Evolutionary conservation across 257 asterid species (phyloP).

Genomic region (Solanum medicagineum): DNA sequence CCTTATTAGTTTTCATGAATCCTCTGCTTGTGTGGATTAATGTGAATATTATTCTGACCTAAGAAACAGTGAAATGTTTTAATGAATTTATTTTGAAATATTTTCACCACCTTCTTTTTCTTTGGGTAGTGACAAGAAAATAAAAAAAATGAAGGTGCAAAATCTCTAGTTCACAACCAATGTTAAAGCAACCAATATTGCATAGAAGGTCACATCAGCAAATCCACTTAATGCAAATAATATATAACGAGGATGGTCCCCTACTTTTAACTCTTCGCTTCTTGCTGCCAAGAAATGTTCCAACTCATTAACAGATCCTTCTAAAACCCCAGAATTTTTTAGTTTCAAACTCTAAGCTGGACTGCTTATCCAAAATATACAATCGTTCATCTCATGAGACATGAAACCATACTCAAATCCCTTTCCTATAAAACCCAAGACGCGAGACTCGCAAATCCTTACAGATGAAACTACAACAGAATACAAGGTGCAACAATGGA

Average conservation of each 20-base stretch:
- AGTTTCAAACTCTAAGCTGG: background rate
- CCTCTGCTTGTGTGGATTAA: too few species aligned
- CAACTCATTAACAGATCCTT: background rate
- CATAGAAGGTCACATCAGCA: background rate
- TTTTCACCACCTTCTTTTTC: background rate
- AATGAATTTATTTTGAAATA: too few species aligned
- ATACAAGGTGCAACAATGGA: background rate
- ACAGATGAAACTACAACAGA: background rate
- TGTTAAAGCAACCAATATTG: background rate
- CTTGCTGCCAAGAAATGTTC: background rate
- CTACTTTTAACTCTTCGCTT: background rate
- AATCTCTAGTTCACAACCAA: background rate
- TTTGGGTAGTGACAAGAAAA: background rate
- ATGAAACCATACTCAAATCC: background rate
- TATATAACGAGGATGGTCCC: background rate
- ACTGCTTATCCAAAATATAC: background rate
- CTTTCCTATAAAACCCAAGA: constrained; percentile 5
- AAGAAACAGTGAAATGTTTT: too few species aligned
- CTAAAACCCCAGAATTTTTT: background rate
- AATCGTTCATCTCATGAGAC: background rate
- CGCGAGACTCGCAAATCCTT: constrained; percentile 2
- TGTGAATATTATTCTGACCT: too few species aligned
- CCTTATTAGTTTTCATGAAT: too few species aligned
- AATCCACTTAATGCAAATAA: background rate
- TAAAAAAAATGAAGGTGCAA: background rate